phyloP scores from a whole-genome alignment of 768 basidiomycete genomes.

The Royoungia palumana region DNA sequence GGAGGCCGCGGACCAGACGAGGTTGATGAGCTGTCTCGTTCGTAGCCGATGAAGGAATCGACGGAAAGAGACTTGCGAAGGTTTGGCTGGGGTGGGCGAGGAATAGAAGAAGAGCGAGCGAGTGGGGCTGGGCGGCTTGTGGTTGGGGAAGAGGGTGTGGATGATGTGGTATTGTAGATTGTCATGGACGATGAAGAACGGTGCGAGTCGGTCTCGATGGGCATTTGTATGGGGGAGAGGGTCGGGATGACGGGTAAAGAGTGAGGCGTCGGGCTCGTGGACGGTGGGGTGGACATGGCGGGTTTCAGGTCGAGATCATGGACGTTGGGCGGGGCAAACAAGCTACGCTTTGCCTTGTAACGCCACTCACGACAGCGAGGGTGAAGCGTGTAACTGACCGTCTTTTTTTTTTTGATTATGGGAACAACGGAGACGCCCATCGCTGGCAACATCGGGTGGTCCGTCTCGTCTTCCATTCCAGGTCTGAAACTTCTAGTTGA shows the following conservation, averaged over 20 bases:
- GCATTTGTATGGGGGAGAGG: slow-evolving; percentile 45
- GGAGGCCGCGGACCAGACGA: slow-evolving; percentile 34
- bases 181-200: slow-evolving; percentile 34
- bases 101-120: slow-evolving; percentile 16
- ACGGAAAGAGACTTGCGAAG: slow-evolving; percentile 76
- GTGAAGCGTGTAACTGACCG: slow-evolving; percentile 1
- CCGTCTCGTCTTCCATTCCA: background rate
- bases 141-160: slow-evolving; percentile 40
- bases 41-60: slow-evolving; percentile 63
- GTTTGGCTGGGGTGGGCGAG: slow-evolving; percentile 25
- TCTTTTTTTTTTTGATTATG: slow-evolving; percentile 17
- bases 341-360: background rate
- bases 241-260: slow-evolving; percentile 38
- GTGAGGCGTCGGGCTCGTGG: slow-evolving; percentile 19
- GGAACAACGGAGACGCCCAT: slow-evolving; percentile 16
- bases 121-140: slow-evolving; percentile 2
- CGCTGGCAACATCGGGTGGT: background rate
- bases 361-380: slow-evolving; percentile 10
- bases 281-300: slow-evolving; percentile 19
- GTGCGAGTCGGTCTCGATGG: slow-evolving; percentile 28
- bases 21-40: slow-evolving; percentile 34
- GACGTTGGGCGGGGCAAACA: background rate
- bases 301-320: slow-evolving; percentile 16
- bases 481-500: background rate
- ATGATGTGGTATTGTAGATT: slow-evolving; percentile 40